Percentiles rank a stretch among this genome's conserved stretches.
Conservation (phyloP, 140 eudicot species). For the Ambrosia hybrid region DNA sequence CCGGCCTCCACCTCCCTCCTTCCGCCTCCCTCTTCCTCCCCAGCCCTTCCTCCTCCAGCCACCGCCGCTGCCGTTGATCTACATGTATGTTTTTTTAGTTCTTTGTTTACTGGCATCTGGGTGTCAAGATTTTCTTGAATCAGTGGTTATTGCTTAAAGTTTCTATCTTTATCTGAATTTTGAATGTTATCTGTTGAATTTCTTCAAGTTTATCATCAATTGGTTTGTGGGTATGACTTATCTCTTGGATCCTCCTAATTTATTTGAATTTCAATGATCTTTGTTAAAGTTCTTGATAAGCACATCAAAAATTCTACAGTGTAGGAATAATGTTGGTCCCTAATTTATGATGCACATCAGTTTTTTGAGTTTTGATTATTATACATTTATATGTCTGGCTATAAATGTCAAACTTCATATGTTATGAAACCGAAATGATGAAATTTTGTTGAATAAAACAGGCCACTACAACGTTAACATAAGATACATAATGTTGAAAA, state of each 20-base stretch:
- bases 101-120: conserved; percentile 16
- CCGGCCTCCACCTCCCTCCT: too few species aligned
- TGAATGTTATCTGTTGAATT: conserved; percentile 11
- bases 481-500: not conserved
- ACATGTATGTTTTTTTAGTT: too few species aligned
- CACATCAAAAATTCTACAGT: not conserved
- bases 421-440: conserved; percentile 18
- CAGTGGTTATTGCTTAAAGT: not conserved
- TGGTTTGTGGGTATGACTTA: conserved; percentile 16
- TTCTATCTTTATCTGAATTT: not conserved
- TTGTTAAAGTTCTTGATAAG: conserved; percentile 22
- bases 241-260: conserved; percentile 22
- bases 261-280: too few species aligned
- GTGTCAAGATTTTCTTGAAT: conserved; percentile 9
- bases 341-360: conserved; percentile 14
- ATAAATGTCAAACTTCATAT: conserved; percentile 19
- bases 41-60: too few species aligned
- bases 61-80: too few species aligned
- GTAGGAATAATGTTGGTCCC: conserved; percentile 9
- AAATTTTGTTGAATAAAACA: conserved; percentile 15
- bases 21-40: too few species aligned
- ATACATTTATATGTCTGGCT: conserved; percentile 16
- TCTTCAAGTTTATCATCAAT: conserved; percentile 12
- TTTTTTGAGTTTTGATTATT: not conserved
- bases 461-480: not conserved